These are phyloP conservation scores for Pseudogymnoascus sp. DNA, from an alignment of 2,329 filamentous ascomycete species.

Conservation along the genomic window DNA sequence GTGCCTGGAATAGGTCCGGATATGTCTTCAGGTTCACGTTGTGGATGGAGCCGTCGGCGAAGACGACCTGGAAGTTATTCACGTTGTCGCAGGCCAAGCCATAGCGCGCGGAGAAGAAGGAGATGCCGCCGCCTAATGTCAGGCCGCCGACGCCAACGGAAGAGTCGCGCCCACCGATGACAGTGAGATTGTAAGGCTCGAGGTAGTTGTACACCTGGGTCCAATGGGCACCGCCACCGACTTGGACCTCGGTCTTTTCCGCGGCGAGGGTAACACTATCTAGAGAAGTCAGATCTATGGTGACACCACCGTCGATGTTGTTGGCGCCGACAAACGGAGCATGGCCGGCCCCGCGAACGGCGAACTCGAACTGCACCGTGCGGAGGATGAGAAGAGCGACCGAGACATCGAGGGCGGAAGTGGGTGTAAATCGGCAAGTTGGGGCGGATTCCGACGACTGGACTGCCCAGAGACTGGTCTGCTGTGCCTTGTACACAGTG, in stretches of 20 bases:
- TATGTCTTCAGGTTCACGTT: conserved; percentile 18
- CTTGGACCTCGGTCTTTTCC: conserved; percentile 23
- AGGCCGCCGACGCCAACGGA: conserved; percentile 35
- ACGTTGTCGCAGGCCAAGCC: conserved; percentile 1
- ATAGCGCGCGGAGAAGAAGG: conserved; percentile 14
- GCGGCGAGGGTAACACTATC: conserved; percentile 18
- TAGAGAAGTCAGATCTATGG: conserved; percentile 39
- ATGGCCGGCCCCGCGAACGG: conserved; percentile 52
- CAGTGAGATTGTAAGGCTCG: conserved; percentile 26
- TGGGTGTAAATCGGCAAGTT: conserved; percentile 25
- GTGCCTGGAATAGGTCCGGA: conserved; percentile 43
- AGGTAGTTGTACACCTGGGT: conserved; percentile 32
- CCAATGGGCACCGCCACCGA: conserved; percentile 35
- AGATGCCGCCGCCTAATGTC: conserved; percentile 29
- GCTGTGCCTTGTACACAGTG: neutral
- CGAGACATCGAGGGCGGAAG: conserved; percentile 22
- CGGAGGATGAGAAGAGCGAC: conserved; percentile 12
- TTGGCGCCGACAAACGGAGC: conserved; percentile 49
- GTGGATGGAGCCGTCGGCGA: neutral
- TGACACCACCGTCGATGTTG: conserved; percentile 39
- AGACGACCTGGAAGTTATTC: conserved; percentile 13
- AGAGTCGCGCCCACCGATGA: conserved; percentile 32
- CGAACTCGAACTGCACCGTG: conserved; percentile 38
- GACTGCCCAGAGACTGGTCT: neutral
- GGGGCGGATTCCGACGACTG: conserved; percentile 13